Conservation (phyloP, 2,329 filamentous ascomycete species). For the Trichoderma hamatum region DNA sequence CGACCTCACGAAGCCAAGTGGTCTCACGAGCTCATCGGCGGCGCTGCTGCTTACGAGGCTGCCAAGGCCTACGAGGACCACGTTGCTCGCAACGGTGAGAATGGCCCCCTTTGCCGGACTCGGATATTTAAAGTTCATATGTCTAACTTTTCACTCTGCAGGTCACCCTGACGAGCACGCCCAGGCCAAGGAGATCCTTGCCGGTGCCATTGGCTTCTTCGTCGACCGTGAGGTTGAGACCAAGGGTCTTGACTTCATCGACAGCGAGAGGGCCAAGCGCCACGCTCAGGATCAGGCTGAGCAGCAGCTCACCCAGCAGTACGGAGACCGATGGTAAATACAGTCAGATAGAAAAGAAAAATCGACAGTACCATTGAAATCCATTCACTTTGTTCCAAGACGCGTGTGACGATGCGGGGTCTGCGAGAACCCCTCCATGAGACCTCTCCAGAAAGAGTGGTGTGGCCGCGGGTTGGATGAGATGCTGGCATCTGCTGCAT, state of each 20-base stretch:
- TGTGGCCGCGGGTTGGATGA: background rate
- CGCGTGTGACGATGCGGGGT: slow-evolving; percentile 20
- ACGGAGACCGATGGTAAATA: slow-evolving; percentile 23
- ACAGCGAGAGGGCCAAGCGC: slow-evolving; percentile 37
- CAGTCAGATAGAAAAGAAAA: slow-evolving; percentile 23
- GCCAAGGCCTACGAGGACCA: slow-evolving; percentile 40
- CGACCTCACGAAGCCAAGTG: slow-evolving; percentile 39
- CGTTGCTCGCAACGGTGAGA: slow-evolving; percentile 33
- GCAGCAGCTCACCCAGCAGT: slow-evolving; percentile 32
- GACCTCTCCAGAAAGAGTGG: background rate
- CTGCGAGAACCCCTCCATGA: slow-evolving; percentile 15
- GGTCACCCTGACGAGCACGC: slow-evolving; percentile 37
- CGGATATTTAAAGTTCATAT: background rate
- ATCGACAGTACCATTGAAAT: slow-evolving; percentile 16
- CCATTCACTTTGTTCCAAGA: background rate
- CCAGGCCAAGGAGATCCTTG: slow-evolving; percentile 38
- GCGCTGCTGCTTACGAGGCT: slow-evolving; percentile 38
- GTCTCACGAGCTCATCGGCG: slow-evolving; percentile 38
- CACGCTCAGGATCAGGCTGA: slow-evolving; percentile 35
- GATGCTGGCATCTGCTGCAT: slow-evolving; percentile 20
- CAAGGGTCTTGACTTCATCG: slow-evolving; percentile 36
- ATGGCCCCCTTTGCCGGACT: no score
- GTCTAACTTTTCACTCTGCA: slow-evolving; percentile 3
- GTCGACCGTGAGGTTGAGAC: slow-evolving; percentile 41
- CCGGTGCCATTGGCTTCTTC: slow-evolving; percentile 37